Evolutionary conservation across 345 rosid genomes (phyloP).

Genomic region (Heritiera fomes): DNA sequence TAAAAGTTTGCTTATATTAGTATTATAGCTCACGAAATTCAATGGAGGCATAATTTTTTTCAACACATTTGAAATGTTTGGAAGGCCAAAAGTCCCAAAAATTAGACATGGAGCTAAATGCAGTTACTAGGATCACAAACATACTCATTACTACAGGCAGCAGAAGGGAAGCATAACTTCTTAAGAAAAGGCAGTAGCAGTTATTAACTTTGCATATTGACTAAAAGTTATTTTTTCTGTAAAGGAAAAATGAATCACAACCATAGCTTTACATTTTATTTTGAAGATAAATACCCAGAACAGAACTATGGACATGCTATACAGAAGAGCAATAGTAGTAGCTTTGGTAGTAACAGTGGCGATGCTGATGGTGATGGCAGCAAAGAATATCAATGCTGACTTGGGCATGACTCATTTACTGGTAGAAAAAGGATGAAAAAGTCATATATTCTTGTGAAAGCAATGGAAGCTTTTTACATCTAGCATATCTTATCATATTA

Average conservation of each 20-base stretch:
- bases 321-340: neutral
- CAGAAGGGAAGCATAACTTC: conserved; percentile 4
- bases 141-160: neutral
- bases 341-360: neutral
- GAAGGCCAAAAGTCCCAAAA: neutral
- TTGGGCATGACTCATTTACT: neutral
- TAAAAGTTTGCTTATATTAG: neutral
- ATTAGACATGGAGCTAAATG: neutral
- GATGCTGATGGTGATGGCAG: neutral
- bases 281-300: neutral
- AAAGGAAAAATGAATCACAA: neutral
- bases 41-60: neutral
- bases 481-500: neutral
- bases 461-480: neutral
- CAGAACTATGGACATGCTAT: neutral
- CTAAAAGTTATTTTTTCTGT: neutral
- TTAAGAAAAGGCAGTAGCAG: neutral
- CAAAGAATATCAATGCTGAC: neutral
- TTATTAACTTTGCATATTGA: neutral
- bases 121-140: neutral
- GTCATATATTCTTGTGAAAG: neutral
- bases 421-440: neutral
- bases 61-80: neutral
- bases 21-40: neutral
- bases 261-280: neutral